Evolutionary conservation across 768 basidiomycete species (phyloP).

Genomic region (Boletus rubropictus): DNA sequence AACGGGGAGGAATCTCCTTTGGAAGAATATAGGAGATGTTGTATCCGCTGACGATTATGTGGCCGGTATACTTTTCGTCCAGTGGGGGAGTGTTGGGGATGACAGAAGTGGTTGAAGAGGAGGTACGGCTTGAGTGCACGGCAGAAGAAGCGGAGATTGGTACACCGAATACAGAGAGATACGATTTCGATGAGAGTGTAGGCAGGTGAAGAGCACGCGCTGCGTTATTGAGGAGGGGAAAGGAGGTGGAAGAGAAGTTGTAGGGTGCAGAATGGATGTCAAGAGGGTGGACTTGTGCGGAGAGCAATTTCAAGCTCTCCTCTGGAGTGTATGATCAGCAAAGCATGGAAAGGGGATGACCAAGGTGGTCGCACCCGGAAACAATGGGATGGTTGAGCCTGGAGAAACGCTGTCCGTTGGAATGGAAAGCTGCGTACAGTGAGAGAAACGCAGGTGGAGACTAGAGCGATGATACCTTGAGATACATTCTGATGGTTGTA

Average conservation of each 20-base stretch:
- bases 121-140: slow-evolving; percentile 31
- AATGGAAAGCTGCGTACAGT: slow-evolving; percentile 48
- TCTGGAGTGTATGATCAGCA: slow-evolving; percentile 37
- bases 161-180: slow-evolving; percentile 49
- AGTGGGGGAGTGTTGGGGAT: slow-evolving; percentile 37
- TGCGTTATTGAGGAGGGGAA: slow-evolving; percentile 61
- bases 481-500: slow-evolving; percentile 65
- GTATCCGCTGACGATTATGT: slow-evolving; percentile 72
- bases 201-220: slow-evolving; percentile 65
- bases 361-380: slow-evolving; percentile 48
- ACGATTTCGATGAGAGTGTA: slow-evolving; percentile 53
- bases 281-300: slow-evolving; percentile 71
- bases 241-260: slow-evolving; percentile 60
- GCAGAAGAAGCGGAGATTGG: slow-evolving; percentile 31
- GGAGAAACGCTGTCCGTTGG: slow-evolving; percentile 62
- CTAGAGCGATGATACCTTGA: slow-evolving; percentile 48
- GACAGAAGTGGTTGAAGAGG: slow-evolving; percentile 31
- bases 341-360: not conserved
- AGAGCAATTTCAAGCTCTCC: slow-evolving; percentile 72
- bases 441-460: not conserved
- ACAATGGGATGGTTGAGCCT: slow-evolving; percentile 65
- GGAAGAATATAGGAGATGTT: slow-evolving; percentile 73
- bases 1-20: slow-evolving; percentile 48
- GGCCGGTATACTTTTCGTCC: slow-evolving; percentile 66
- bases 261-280: slow-evolving; percentile 68